Evolutionary conservation across 495 filamentous ascomycete genomes (phyloP).

Genomic region (Xylaria flabelliformis): DNA sequence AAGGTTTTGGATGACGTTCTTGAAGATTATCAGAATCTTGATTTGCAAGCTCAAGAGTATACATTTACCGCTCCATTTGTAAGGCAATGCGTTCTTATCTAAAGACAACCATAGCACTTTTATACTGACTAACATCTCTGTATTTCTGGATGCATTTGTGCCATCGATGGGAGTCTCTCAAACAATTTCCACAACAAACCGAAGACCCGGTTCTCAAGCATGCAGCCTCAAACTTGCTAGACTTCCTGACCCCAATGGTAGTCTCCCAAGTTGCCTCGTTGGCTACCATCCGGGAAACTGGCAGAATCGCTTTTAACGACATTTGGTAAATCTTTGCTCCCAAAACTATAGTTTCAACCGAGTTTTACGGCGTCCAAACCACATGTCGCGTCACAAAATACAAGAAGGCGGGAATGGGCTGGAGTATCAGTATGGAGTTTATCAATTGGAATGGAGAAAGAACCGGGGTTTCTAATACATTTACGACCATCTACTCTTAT

Average conservation of each 20-base stretch:
- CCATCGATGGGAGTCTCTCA: conserved; percentile 63
- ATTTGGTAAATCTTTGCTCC: conserved; percentile 49
- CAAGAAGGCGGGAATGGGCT: conserved; percentile 15
- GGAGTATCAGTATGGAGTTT: conserved; percentile 43
- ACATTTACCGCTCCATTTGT: conserved; percentile 58
- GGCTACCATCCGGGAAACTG: conserved; percentile 24
- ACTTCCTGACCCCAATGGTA: conserved; percentile 60
- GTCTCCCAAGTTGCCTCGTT: conserved; percentile 53
- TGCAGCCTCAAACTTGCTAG: conserved; percentile 56
- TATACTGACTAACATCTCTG: background rate
- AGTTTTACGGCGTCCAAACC: conserved; percentile 29
- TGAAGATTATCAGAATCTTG: conserved; percentile 61
- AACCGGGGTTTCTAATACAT: conserved; percentile 52
- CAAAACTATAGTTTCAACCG: conserved; percentile 34
- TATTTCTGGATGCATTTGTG: conserved; percentile 54
- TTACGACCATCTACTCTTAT: conserved; percentile 50
- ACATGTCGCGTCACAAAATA: conserved; percentile 32
- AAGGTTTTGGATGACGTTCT: conserved; percentile 55
- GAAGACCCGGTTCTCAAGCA: conserved; percentile 53
- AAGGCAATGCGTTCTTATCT: background rate
- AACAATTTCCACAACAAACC: conserved; percentile 37
- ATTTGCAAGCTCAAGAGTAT: conserved; percentile 57
- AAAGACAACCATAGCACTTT: background rate
- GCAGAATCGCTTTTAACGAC: conserved; percentile 28
- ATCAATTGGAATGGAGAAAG: conserved; percentile 64